phyloP scores from a whole-genome alignment of 371 early-diverging fungal genomes.

The Syncephalis fuscata region DNA sequence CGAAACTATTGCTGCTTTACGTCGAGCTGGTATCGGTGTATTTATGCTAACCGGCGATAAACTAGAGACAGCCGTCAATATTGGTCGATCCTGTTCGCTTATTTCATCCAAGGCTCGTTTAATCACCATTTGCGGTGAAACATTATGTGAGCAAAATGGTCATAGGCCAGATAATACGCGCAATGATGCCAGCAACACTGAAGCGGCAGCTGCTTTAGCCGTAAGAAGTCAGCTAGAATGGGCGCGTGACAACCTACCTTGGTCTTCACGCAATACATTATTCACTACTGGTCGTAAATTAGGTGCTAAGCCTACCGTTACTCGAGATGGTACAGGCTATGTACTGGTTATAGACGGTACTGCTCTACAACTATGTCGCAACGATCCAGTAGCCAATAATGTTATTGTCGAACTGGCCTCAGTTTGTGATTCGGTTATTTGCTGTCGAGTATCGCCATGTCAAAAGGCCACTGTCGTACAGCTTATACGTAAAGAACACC shows the following conservation, averaged over 20 bases:
- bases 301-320: too few relatives aligned
- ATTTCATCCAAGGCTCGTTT: constrained; percentile 36
- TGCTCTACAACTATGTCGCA: constrained; percentile 42
- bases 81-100: constrained; percentile 78
- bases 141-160: too few relatives aligned
- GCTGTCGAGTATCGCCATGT: constrained; percentile 85
- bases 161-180: not conserved
- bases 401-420: constrained; percentile 52
- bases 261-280: too few relatives aligned
- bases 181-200: too few relatives aligned
- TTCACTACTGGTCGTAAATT: too few relatives aligned
- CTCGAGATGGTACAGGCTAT: too few relatives aligned
- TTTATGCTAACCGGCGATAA: constrained; percentile 99
- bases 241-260: too few relatives aligned
- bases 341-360: constrained; percentile 62
- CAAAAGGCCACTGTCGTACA: constrained; percentile 81
- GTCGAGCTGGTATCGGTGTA: constrained; percentile 80
- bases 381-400: constrained; percentile 18
- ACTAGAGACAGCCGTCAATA: constrained; percentile 95
- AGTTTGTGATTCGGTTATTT: constrained; percentile 57
- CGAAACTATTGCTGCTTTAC: constrained; percentile 75
- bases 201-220: too few relatives aligned
- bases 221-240: too few relatives aligned
- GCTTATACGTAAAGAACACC: constrained; percentile 34
- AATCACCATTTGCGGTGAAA: constrained; percentile 19